These are phyloP conservation scores for Phoma sp. DNA, from an alignment of 2,329 filamentous ascomycete species.

Conservation along the genomic window DNA sequence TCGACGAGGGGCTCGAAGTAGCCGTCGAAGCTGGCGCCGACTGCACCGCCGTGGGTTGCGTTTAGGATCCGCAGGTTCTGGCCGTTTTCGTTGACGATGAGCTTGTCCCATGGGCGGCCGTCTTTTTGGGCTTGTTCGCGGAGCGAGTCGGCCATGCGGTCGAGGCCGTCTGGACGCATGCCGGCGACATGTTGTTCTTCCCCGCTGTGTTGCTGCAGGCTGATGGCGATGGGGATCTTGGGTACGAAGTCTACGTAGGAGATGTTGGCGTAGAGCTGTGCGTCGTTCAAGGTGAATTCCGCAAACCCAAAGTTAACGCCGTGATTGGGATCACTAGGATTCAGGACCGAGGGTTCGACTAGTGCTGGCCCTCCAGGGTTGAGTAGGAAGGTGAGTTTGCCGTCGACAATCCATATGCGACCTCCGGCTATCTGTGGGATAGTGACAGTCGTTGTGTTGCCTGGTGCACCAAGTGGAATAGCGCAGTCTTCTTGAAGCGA, in stretches of 20 bases:
- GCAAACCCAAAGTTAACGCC: conserved; percentile 14
- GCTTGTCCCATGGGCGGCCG: conserved; percentile 14
- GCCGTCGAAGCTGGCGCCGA: conserved; percentile 11
- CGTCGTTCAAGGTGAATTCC: conserved; percentile 12
- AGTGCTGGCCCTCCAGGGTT: conserved; percentile 16
- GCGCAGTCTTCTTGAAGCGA: conserved; percentile 16
- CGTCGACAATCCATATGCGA: conserved; percentile 13
- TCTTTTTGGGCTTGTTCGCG: conserved; percentile 13
- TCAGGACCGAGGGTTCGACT: conserved; percentile 13
- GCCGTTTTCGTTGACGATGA: conserved; percentile 2
- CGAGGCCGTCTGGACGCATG: conserved; percentile 9
- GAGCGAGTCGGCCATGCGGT: conserved; percentile 8
- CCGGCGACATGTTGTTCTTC: conserved; percentile 8
- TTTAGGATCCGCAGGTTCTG: conserved; percentile 9
- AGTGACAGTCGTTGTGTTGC: conserved; percentile 12
- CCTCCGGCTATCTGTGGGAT: conserved; percentile 17
- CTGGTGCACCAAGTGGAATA: conserved; percentile 11
- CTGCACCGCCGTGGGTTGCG: conserved; percentile 14
- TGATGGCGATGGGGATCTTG: conserved; percentile 11
- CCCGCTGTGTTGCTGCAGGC: conserved; percentile 1
- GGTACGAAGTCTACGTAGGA: conserved; percentile 15
- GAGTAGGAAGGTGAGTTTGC: conserved; percentile 12
- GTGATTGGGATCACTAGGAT: conserved; percentile 14
- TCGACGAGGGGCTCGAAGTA: conserved; percentile 18
- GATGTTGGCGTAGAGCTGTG: conserved; percentile 15